Base-by-base conservation (phyloP, 2,329 filamentous ascomycete species). In the Arthrobotrys pseudoclavata region DNA sequence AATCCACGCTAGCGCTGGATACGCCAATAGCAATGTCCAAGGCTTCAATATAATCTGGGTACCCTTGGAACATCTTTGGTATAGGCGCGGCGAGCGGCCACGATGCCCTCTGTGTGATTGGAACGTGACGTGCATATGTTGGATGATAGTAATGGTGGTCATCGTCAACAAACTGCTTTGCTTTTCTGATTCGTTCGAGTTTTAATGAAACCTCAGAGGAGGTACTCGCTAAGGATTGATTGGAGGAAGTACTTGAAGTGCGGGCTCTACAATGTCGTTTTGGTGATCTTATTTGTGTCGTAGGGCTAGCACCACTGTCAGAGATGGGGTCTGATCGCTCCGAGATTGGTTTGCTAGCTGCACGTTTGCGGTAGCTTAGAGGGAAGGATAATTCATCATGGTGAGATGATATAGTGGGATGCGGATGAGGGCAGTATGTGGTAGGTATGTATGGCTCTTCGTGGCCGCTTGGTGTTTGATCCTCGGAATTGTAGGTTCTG, bases 111-210 rank as follows among this genome's bases (percentile, higher is more conserved):
- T 64, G 42, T 1, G 0, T 4, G 20, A 53, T 12, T n/a, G 50
- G 29, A 9, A 22, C 13, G 15, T 37, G 34, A 26, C 64, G 64
- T 2, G 64, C 18, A 22, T 50, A 69, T 31, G 50, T 66, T 24
- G 71, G 71, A 31, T 76, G 31, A 18, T 69, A 76, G 20, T 55
- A 45, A 4, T 68, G 6, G 12, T 18, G 12, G 26, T 74, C 61
- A 20, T 40, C n/a, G 5, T 50, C 6, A 10, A 52, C 18, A 7
- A 48, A 72, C 31, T 45, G 29, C 42, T 6, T 57, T 22, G 13
- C 31, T 40, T 10, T 48, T 2, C 7, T 9, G 5, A 24, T 6
- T 52, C 29, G 6, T 40, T 34, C 26, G 5, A 7, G 7, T 2
- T 52, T 20, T 12, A 24, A 18, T 15, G 34, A 26, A 12, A 42